phyloP scores from a whole-genome alignment of 371 early-diverging fungal genomes.

The Rhizopus stolonifer region DNA sequence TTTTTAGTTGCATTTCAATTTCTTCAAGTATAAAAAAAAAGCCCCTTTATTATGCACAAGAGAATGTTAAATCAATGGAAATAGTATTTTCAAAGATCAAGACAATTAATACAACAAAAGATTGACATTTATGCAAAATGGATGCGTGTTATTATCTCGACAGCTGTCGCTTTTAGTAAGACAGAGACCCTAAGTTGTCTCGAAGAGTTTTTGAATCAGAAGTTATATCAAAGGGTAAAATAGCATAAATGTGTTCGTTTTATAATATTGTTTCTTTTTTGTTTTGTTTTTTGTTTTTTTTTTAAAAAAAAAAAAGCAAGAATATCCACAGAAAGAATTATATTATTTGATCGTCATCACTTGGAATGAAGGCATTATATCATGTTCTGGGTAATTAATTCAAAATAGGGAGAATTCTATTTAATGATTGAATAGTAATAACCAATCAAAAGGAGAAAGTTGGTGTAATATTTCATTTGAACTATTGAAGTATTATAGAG shows the following conservation, averaged over 20 bases:
- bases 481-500: constrained; percentile 1
- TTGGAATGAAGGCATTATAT: constrained; percentile 17
- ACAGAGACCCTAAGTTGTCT: constrained; percentile 3
- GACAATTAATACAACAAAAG: not conserved
- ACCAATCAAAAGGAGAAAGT: constrained; percentile 1
- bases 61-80: not conserved
- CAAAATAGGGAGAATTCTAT: not conserved
- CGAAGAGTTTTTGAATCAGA: not conserved
- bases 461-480: constrained; percentile 17
- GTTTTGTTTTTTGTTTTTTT: not conserved
- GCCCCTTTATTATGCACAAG: not conserved
- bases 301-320: constrained; percentile 4
- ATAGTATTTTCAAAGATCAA: constrained; percentile 11
- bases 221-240: constrained; percentile 9
- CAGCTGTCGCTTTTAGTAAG: not conserved
- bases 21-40: constrained; percentile 7
- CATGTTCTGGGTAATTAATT: not conserved
- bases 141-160: constrained; percentile 14
- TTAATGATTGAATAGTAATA: not conserved
- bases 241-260: no score
- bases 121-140: constrained; percentile 20
- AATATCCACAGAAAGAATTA: constrained; percentile 20
- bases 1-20: constrained; percentile 7
- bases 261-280: no score
- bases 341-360: constrained; percentile 23